These are phyloP conservation scores for Isatis lusitanica DNA, from an alignment of 441 rosid genomes.

Conservation along the genomic window DNA sequence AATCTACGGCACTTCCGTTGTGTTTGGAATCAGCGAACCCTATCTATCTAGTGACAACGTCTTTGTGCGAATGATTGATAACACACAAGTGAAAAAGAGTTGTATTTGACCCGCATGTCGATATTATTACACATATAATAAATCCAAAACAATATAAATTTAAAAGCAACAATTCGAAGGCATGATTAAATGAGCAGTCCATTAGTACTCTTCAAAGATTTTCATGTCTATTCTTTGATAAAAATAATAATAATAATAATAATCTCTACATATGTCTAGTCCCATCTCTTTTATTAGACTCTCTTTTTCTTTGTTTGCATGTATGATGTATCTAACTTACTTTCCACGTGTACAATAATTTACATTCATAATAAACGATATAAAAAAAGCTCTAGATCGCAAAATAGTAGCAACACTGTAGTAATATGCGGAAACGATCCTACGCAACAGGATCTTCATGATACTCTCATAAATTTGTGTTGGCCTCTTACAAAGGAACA, in stretches of 20 bases:
- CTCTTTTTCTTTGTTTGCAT: constrained; percentile 17
- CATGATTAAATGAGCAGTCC: constrained; percentile 28
- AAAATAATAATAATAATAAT: too few relatives aligned
- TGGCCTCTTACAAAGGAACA: not conserved
- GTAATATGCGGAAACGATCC: not conserved
- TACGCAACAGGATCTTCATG: not conserved
- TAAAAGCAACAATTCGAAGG: constrained; percentile 28
- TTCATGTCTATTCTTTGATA: constrained; percentile 6
- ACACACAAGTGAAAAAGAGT: not conserved
- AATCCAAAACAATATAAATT: constrained; percentile 1
- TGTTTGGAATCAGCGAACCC: not conserved
- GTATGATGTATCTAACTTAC: constrained; percentile 20
- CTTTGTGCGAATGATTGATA: not conserved
- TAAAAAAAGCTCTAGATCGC: not conserved
- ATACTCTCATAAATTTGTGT: not conserved
- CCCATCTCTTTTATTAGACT: constrained; percentile 23
- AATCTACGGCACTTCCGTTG: not conserved
- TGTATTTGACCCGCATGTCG: not conserved
- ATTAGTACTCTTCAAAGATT: constrained; percentile 13
- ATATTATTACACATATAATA: constrained; percentile 4
- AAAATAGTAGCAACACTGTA: not conserved
- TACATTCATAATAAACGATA: not conserved
- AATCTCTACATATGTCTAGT: constrained; percentile 15
- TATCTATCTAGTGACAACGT: not conserved
- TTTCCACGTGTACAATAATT: constrained; percentile 19